phyloP scores from a whole-genome alignment of 2,329 filamentous ascomycete genomes.

The Aspergillus fijiensis region DNA sequence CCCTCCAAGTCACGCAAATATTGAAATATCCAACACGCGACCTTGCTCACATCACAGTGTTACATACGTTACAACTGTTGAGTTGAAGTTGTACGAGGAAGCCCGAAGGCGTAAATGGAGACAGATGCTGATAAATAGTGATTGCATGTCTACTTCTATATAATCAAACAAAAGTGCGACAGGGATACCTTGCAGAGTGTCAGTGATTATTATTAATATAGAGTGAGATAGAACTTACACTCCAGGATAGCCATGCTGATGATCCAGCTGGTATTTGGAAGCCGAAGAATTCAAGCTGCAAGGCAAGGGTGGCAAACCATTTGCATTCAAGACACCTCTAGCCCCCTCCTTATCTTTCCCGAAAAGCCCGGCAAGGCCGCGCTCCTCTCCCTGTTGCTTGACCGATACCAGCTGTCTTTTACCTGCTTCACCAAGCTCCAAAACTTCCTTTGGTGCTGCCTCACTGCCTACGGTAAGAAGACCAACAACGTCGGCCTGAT shows the following conservation, averaged over 20 bases:
- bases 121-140: background rate
- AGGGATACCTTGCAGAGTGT: constrained; percentile 41
- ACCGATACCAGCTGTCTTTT: constrained; percentile 72
- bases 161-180: constrained; percentile 46
- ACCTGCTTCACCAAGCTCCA: constrained; percentile 73
- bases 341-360: constrained; percentile 60
- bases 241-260: constrained; percentile 67
- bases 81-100: background rate
- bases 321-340: constrained; percentile 65
- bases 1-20: no score
- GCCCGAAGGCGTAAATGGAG: background rate
- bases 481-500: constrained; percentile 80
- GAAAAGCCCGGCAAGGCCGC: constrained; percentile 71
- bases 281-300: constrained; percentile 60
- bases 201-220: constrained; percentile 18
- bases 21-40: no score
- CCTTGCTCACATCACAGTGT: no score
- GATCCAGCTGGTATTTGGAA: constrained; percentile 63
- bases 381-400: constrained; percentile 70
- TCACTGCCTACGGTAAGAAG: constrained; percentile 83
- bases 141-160: background rate
- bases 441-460: constrained; percentile 69
- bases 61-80: no score
- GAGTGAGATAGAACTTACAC: constrained; percentile 55
- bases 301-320: constrained; percentile 84